Base-by-base conservation (phyloP, 2,329 filamentous ascomycete genomes). In the Cladosporium sp. region DNA sequence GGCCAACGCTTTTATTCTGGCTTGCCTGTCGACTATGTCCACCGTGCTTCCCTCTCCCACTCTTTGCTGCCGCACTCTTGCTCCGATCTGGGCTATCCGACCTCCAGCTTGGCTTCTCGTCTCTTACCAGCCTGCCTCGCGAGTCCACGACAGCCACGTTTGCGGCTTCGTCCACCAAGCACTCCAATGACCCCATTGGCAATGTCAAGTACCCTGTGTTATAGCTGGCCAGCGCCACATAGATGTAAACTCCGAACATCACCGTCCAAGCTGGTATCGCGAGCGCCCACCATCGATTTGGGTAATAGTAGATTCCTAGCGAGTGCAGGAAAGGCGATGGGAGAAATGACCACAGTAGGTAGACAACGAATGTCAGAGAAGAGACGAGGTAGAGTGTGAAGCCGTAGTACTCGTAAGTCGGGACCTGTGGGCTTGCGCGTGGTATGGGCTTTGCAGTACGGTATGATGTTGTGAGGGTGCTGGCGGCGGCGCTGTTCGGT, bases 361-460 rank as follows among this genome's bases (percentile, higher is more conserved):
- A 88, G 62, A 87, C 82, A 12, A 86, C 79, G 72, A 97, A 97
- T 1, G 86, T 86, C 54, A 94, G 80, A 20, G 88, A 90, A 62
- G 88, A 92, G 70, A 93, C 90, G 39, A 99, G 83, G 77, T 99
- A 97, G 51, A 99, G 84, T 56, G 96, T 93, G 76, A 99, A 99
- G 72, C 94, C 94, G 73, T 97, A 97, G 83, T 97, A 99, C 73
- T 99, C 94, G 78, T 99, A 97, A 0, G 94, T 99, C n/a, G 94
- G 94, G 2, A 99, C 92, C 72, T 94, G 92, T 1, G 94, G 94
- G 56, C 88, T 88, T 1, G 92, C 92, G 58, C 91, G 88, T 5
- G 92, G 90, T 17, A 96, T 1, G 83, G 87, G 62, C 80, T 83
- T 61, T 78, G 80, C 51, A 77, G 80, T 58, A 82, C 85, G 54